phyloP scores from a whole-genome alignment of 257 asterid species.

The Rubia yunnanensis region DNA sequence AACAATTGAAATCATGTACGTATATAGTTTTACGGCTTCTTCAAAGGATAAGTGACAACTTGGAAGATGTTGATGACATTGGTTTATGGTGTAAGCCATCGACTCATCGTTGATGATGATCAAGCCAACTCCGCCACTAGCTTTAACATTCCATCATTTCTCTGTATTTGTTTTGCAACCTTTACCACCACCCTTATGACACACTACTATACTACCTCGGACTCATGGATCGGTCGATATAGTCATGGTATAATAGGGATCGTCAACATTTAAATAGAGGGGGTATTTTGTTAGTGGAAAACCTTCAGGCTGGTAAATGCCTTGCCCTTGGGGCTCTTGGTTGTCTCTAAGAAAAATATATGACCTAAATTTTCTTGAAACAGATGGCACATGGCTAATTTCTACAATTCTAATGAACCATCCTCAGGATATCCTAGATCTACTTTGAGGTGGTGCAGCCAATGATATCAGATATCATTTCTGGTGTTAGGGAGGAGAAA shows the following conservation, averaged over 20 bases:
- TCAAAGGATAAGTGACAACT: background rate
- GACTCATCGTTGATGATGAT: background rate
- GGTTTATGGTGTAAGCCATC: background rate
- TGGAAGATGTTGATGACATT: background rate
- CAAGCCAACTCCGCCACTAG: constrained; percentile 1
- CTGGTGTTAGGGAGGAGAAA: no score
- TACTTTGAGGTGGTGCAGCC: no score
- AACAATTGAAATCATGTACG: background rate
- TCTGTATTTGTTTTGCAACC: no score
- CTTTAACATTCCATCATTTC: background rate
- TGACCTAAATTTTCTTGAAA: background rate
- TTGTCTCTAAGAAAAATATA: background rate
- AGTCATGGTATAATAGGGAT: background rate
- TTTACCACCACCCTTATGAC: background rate
- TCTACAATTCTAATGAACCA: no score
- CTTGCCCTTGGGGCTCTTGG: background rate
- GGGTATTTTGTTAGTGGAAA: background rate
- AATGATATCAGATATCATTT: no score
- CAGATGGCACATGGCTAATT: no score
- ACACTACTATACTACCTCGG: background rate
- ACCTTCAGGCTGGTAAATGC: background rate
- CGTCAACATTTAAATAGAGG: background rate
- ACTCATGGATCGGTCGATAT: background rate
- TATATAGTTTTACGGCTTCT: background rate
- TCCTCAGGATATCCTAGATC: no score